These are phyloP conservation scores for Earliella scabrosa DNA, from an alignment of 1,284 basidiomycete species.

Conservation along the genomic window DNA sequence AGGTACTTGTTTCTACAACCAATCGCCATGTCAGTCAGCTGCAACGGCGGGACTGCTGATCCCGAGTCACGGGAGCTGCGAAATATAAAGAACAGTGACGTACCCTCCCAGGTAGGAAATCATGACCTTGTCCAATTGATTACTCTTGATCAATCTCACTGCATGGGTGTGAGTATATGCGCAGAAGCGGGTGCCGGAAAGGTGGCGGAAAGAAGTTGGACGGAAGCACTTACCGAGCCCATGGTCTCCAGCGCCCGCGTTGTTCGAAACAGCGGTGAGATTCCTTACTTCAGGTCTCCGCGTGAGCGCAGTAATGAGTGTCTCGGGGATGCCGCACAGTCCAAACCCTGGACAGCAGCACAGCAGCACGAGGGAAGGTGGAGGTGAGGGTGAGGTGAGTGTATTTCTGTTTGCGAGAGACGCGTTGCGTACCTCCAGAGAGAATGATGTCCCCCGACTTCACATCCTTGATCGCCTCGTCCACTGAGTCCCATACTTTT, in stretches of 20 bases:
- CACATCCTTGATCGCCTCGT: conserved; percentile 83
- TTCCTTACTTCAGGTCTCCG: conserved; percentile 72
- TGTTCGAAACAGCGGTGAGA: conserved; percentile 90
- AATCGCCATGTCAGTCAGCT: too few species aligned
- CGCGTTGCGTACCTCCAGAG: conserved; percentile 67
- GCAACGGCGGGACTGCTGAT: too few species aligned
- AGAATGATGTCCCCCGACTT: conserved; percentile 80
- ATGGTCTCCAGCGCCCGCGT: conserved; percentile 78
- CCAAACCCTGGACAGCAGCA: conserved; percentile 73
- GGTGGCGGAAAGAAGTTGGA: not conserved
- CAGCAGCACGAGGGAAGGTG: too few species aligned
- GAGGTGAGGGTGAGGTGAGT: not conserved
- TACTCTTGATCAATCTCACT: conserved; percentile 79
- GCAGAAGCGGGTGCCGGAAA: conserved; percentile 5
- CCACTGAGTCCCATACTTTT: conserved; percentile 83
- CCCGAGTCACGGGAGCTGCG: too few species aligned
- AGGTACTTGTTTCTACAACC: conserved; percentile 75
- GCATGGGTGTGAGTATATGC: conserved; percentile 17
- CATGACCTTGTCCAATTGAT: conserved; percentile 83
- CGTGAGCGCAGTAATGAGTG: conserved; percentile 78
- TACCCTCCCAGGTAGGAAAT: conserved; percentile 88
- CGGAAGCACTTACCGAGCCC: conserved; percentile 72
- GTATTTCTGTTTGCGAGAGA: not conserved
- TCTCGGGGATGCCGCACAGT: conserved; percentile 79
- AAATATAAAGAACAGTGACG: too few species aligned